Base-by-base conservation (phyloP, 2,329 filamentous ascomycete genomes). In the Xylariomycetidae sp. region DNA sequence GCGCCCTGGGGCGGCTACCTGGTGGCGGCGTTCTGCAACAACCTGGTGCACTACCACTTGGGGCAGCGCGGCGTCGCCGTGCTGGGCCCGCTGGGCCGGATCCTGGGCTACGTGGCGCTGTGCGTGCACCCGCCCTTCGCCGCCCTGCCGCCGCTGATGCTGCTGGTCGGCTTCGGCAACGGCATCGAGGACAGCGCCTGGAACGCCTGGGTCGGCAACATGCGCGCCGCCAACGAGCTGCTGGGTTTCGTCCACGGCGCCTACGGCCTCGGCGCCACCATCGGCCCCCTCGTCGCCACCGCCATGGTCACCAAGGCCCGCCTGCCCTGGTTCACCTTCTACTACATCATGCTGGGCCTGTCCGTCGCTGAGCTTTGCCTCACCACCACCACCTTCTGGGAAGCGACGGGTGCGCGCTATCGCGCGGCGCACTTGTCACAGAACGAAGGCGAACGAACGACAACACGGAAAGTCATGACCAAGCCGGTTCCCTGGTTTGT, bases 21-120 rank as follows among this genome's bases (percentile, higher is more conserved):
- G 10, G 47, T 70, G 3, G 77, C 79, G 2, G 79, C 79, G 1
- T 56, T 84, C 1, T 52, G 72, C 31, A 86, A 84, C 55, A 82
- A 80, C 50, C 57, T 58, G 8, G 68, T 85, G 28, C 82, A 85
- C 54, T 63, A 79, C 46, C 64, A 61, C 23, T 64, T 77, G 31
- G 85, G 85, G 22, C 83, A 85, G 50, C 72, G 81, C 12, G 85
- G 85, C 8, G 72, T 88, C 8, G 82, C 83, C 9, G 50, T 85
- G 31, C 54, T 86, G 5, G 78, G 70, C 0, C 79, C 83, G 0
- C 38, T 67, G 9, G 75, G 70, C 43, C 81, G 85, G 47, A 50
- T 86, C 7, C 44, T 78, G 16, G 73, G 80, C 13, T 87, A 85
- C 49, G 57, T 82, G 16, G 64, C 81, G 18, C 69, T 84, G 35